Conservation (phyloP, 768 basidiomycete species). For the Mrakia blollopis region DNA sequence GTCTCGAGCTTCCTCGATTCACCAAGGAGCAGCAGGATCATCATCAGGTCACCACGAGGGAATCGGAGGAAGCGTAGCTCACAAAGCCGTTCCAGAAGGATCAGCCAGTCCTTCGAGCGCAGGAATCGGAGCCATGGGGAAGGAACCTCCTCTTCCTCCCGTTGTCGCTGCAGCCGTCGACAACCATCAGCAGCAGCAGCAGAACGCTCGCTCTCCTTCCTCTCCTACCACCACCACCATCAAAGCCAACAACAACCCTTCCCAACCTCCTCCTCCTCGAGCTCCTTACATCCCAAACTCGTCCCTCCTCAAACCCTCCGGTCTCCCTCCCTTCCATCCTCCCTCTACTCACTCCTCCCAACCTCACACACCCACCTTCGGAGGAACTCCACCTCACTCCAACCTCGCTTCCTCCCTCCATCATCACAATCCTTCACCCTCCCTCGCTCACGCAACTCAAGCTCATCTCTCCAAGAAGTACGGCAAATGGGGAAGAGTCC, state of each 20-base stretch:
- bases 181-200: not conserved
- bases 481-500: slow-evolving; percentile 93
- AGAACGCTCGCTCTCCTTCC: not conserved
- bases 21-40: not conserved
- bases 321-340: not conserved
- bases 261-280: not conserved
- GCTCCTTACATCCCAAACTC: not conserved
- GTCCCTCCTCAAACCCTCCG: not conserved
- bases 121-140: slow-evolving; percentile 17
- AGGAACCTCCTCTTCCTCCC: not conserved
- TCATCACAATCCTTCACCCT: slow-evolving; percentile 39
- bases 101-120: not conserved
- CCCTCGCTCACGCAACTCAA: slow-evolving; percentile 45
- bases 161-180: not conserved
- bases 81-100: slow-evolving; percentile 16
- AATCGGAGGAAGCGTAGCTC: slow-evolving; percentile 16
- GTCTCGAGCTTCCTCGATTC: slow-evolving; percentile 1
- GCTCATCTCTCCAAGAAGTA: slow-evolving; percentile 93
- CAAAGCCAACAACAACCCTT: not conserved
- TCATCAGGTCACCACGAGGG: not conserved
- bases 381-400: slow-evolving; percentile 23
- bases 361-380: slow-evolving; percentile 26
- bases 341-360: not conserved
- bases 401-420: slow-evolving; percentile 39
- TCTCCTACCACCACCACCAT: not conserved